Base-by-base conservation (phyloP, 192 early-diverging fungal species). In the Coemansia reversa region DNA sequence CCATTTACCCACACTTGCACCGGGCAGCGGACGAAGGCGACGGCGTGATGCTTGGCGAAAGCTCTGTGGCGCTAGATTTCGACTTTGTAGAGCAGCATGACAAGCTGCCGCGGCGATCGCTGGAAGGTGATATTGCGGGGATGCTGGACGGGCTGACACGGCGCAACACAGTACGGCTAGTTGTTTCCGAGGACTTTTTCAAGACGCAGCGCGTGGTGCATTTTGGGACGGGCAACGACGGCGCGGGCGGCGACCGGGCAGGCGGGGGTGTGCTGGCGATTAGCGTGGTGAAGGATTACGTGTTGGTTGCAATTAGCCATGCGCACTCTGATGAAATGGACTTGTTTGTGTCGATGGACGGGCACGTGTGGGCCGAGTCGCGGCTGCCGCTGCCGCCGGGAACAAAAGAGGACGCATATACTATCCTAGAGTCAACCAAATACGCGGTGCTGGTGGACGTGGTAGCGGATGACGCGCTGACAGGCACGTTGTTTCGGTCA, bases 381-480 rank as follows among this genome's bases (percentile, higher is more conserved):
- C 80, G 85, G 47, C 76, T 90, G 65, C 89, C 89, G 18, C 51
- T 76, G 22, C 72, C 79, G 24, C 66, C 82, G 19, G 69, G 67
- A 8, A 54, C 74, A n/a, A 64, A 81, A 51, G 84, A 88, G 66
- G 81, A 91, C 62, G 87, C 91, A 7, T 96, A 89, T 76, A 94
- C 94, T 16, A 84, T 96, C 39, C 82, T 96, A 20, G 93, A 96
- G 66, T 94, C 94, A 5, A 84, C 88, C 7, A 62, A 83, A 6
- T 72, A 90, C 51, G 82, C 91, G 18, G 76, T 98, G 39, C 69
- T 92, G 25, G 86, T 98, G 8, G 93, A 93, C 66, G 84, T 94
- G 7, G 59, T 88, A 58, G 74, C 79, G n/a, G 56, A 66, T 0
- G 60, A 65, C 4, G 65, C 73, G 32, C 49, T 79, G 1, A 85